Evolutionary conservation across 1,284 basidiomycete genomes (phyloP).

Genomic region (Mycena sp.): DNA sequence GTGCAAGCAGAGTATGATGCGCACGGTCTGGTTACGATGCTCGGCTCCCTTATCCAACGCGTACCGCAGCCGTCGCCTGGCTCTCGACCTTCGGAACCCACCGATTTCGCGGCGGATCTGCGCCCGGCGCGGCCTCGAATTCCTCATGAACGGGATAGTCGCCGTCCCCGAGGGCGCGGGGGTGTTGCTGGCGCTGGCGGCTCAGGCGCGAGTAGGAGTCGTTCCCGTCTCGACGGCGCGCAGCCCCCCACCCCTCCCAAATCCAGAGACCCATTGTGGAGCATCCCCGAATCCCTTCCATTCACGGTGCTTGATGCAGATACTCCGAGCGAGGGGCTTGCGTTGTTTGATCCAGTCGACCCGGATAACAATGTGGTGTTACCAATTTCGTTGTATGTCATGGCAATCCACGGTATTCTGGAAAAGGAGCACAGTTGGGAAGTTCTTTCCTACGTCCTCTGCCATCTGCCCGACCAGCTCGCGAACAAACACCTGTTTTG

Average conservation of each 20-base stretch:
- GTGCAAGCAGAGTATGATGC: slow-evolving; percentile 60
- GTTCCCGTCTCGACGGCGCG: slow-evolving; percentile 63
- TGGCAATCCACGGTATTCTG: slow-evolving; percentile 75
- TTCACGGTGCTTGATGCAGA: slow-evolving; percentile 77
- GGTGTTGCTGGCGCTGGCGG: slow-evolving; percentile 59
- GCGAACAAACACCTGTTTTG: slow-evolving; percentile 98
- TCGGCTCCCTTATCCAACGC: slow-evolving; percentile 68
- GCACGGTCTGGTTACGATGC: slow-evolving; percentile 61
- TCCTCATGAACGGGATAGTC: slow-evolving; percentile 64
- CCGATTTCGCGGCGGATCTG: slow-evolving; percentile 47
- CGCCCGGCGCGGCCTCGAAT: slow-evolving; percentile 61
- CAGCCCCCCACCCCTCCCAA: slow-evolving; percentile 47
- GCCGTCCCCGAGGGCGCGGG: slow-evolving; percentile 67
- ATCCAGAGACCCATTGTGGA: slow-evolving; percentile 76
- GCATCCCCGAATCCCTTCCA: slow-evolving; percentile 77
- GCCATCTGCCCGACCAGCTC: slow-evolving; percentile 92
- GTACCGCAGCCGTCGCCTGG: slow-evolving; percentile 40
- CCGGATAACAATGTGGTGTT: slow-evolving; percentile 66
- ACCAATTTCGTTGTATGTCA: slow-evolving; percentile 85
- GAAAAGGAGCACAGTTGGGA: slow-evolving; percentile 92
- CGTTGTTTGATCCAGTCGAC: slow-evolving; percentile 79
- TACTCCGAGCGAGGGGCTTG: slow-evolving; percentile 78
- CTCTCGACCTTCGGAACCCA: slow-evolving; percentile 32
- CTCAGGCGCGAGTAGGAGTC: slow-evolving; percentile 72
- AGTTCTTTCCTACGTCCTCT: slow-evolving; percentile 91